Base-by-base conservation (phyloP, 1,139 yeast genomes). In the Hyphopichia wangnamkhiaoensis region DNA sequence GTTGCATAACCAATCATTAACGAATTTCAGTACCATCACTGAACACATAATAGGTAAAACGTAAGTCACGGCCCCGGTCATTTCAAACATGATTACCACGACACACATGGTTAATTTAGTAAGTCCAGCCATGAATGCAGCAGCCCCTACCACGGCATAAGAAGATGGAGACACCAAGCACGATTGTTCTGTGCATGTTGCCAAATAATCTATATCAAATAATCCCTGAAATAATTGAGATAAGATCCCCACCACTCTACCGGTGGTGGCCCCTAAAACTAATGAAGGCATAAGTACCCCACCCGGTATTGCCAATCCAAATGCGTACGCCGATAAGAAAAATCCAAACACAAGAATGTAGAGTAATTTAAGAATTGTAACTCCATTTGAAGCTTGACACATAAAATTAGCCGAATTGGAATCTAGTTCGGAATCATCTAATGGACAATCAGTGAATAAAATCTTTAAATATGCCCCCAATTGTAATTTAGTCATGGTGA, bases 251-350 rank as follows among this genome's bases (percentile, higher is more conserved):
- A 84, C 50, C 5, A 83, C 61, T 37, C 96, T 61, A 0, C 95
- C 95, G 8, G 76, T 63, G 1, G 82, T 63, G 0, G 87, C 94
- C 3, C 95, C 95, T 14, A 84, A 66, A 0, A 80, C 79, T 51
- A 86, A 65, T 0, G 88, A 77, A 0, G 95, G 94, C 78, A 82
- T 78, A 41, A 86, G 61, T 3, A 85, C 69, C 0, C 94, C 95
- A 2, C 93, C 90, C 0, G 95, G 94, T 6, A 85, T 65, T 26
- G 74, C 69, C 1, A 80, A 67, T 1, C 91, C 87, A 58, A 78
- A 84, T 1, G 90, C 71, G 47, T 82, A 80, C 0, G 86, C 72
- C 0, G 87, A 68, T 13, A 83, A 61, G 0, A 81, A 42, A 41
- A 81, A 71, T 1, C 88, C 90, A 42, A 75, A 73, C 0, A 76